Base-by-base conservation (phyloP, 139 green algal genomes). In the Dunaliella sp. region DNA sequence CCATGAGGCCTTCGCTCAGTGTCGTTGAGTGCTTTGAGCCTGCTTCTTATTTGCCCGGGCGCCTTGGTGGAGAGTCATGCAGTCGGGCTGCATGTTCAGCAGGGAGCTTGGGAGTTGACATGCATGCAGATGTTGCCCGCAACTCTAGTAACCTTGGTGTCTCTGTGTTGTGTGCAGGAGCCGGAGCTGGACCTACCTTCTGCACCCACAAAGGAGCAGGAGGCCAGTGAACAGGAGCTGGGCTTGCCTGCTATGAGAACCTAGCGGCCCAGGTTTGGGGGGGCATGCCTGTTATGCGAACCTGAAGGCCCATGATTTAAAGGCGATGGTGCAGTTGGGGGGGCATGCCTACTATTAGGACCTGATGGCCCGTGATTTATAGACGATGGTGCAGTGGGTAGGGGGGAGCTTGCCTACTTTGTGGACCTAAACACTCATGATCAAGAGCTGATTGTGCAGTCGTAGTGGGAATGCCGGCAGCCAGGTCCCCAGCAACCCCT, bases 181-280 rank as follows among this genome's bases (percentile, higher is more conserved):
- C 86, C 88, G 25, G 92, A 95, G 30, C 78, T 96, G 48, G 93
- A 93, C 36, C 88, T 93, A 37, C 93, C 93, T 7, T 57, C 83
- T 30, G 91, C 88, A 36, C 87, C 90, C 0, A 89, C 88, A 72
- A 74, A 84, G 7, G 74, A 88, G 33, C 80, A 80, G 38, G 87
- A 90, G 12, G 88, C 94, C 92, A 30, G n/a, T 81, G 76, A 81
- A 37, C n/a, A 33, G 37, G 76, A 81, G 76, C 76, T 81, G 22
- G 76, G 76, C 30, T 31, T 81, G 30, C 76, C 76, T 37, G 76
- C 76, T 12, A 65, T 65, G 48, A 65, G 48, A 16, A 65, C 48
- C 7, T 65, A 65, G 16, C n/a, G n/a, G n/a, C n/a, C n/a, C n/a
- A 65, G 16, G 48, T 16, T 26, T 65, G 48, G 7, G 16, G 7